Evolutionary conservation across 208 protist genomes (phyloP).

Genomic region (Acanthamoeba triangularis): DNA sequence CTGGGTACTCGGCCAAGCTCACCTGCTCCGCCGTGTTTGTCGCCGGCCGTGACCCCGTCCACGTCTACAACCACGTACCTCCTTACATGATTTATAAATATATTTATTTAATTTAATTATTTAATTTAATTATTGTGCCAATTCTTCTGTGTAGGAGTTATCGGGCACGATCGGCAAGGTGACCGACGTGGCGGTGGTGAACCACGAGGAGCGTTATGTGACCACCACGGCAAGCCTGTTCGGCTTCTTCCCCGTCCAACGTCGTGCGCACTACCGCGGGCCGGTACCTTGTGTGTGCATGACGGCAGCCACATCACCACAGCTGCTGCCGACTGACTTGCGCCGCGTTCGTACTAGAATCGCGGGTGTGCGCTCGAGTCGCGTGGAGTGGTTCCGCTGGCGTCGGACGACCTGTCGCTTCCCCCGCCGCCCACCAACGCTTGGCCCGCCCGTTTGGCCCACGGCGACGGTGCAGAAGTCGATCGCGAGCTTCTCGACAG

Average conservation of each 20-base stretch:
- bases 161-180: neutral
- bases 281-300: neutral
- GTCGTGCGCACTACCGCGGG: conserved; percentile 13
- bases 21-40: conserved; percentile 4
- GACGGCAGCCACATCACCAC: too few species aligned
- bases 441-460: neutral
- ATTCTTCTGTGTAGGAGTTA: neutral
- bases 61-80: neutral
- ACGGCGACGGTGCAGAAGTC: neutral
- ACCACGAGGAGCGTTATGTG: neutral
- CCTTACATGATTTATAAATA: neutral
- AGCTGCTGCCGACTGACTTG: too few species aligned
- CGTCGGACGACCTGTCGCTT: neutral
- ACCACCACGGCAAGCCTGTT: neutral
- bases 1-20: conserved; percentile 17
- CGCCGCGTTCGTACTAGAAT: neutral
- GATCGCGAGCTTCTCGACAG: neutral
- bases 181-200: neutral
- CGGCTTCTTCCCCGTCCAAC: conserved; percentile 6
- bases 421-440: neutral
- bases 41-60: neutral
- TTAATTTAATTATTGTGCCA: too few species aligned
- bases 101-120: too few species aligned
- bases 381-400: neutral
- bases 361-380: neutral